Base-by-base conservation (phyloP, 176 grass and related monocot genomes). In the Aegilops tauschii region DNA sequence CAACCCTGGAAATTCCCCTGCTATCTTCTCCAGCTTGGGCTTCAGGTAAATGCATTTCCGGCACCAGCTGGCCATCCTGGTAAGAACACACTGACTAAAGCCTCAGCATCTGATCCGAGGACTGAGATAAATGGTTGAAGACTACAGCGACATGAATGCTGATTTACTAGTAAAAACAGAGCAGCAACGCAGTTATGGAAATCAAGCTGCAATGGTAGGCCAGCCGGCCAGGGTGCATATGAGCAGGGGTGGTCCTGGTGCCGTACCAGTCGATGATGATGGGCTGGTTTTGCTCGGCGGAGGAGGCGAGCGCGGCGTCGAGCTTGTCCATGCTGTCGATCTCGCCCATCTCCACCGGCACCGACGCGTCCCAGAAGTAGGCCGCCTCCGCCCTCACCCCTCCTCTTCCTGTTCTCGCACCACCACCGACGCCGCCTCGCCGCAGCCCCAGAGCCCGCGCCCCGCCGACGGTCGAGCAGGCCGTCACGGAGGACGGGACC, bases 1-100 rank as follows among this genome's bases (percentile, higher is more conserved):
- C 2, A 39, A 99, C 97, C 92, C 88, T 77, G 92, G 97, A 61
- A 65, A 86, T 86, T 99, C 92, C 12, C 90, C 90, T 69, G 97
- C 92, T n/a, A 96, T 82, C 86, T 99, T 99, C 94, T 99, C 97
- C 76, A 99, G 79, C 82, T 89, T 96, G 52, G 97, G 94, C 87
- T 89, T 94, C 54, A 96, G 81, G 91, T 99, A 99, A 30, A 99
- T 99, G 90, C 94, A 99, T 89, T 99, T 99, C 69, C 94, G 83
- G 61, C 97, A 96, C 97, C 97, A 99, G 65, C 75, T 65, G 40
- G 97, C 94, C 94, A 96, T 96, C 97, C 97, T 99, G 58, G 17
- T 1, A 82, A 83, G 32, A 79, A 84, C 17, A 86, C 71, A 12
- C 6, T n/a, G 42, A 12, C 6, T n/a, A 35, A 65, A 28, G n/a